A percentile compares a stretch with the other conserved stretches of the same genome.
These are phyloP conservation scores for Byssothecium circinans DNA, from an alignment of 2,329 filamentous ascomycete genomes.

Conservation along the genomic window DNA sequence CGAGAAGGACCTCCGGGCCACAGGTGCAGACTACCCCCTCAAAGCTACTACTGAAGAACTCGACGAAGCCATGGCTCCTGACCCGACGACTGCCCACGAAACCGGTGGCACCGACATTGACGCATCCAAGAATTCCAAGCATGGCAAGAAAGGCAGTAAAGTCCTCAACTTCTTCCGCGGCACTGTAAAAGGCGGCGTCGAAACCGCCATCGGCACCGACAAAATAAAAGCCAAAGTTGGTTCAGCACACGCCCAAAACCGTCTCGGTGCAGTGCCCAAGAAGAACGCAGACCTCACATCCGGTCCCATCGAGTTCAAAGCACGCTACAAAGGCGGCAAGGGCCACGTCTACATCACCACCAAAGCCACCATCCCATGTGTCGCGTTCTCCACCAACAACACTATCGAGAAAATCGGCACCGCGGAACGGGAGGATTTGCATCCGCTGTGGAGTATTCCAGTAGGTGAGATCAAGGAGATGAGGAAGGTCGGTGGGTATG, in stretches of 20 bases:
- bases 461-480: constrained; percentile 72
- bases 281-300: constrained; percentile 49
- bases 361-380: constrained; percentile 65
- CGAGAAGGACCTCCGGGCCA: constrained; percentile 54
- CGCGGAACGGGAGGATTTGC: constrained; percentile 54
- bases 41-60: constrained; percentile 68
- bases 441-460: constrained; percentile 69
- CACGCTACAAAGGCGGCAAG: constrained; percentile 68
- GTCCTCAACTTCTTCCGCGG: constrained; percentile 69
- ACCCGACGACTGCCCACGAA: constrained; percentile 50
- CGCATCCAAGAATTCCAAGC: constrained; percentile 48
- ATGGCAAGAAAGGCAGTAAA: constrained; percentile 52
- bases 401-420: constrained; percentile 50
- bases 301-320: constrained; percentile 77
- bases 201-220: constrained; percentile 71
- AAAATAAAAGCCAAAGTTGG: constrained; percentile 67
- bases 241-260: constrained; percentile 65
- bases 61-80: constrained; percentile 58
- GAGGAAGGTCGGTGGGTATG: constrained; percentile 77
- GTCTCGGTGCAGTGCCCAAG: constrained; percentile 68
- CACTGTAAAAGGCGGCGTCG: constrained; percentile 70
- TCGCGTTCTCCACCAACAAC: constrained; percentile 64
- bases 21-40: constrained; percentile 58
- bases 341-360: constrained; percentile 72
- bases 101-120: constrained; percentile 58